Base-by-base conservation (phyloP, 805 yeast genomes). In the Kuraishia cidri region DNA sequence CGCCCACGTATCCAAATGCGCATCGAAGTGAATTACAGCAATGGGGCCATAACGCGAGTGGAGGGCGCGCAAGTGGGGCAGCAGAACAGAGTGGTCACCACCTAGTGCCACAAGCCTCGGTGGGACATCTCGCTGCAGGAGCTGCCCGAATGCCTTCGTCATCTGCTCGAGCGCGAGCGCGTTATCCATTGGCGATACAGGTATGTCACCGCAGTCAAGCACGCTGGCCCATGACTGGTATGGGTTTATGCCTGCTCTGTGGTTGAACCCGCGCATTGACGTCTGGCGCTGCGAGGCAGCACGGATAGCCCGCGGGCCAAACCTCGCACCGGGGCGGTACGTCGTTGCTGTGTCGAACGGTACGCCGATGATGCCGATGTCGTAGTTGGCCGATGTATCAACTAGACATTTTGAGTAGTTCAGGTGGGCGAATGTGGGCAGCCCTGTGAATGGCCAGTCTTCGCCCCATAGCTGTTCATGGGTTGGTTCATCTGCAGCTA, bases 321-420 rank as follows among this genome's bases (percentile, higher is more conserved):
- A 83, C 34, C 94, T 58, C 2, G 94, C 88, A 5, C 94, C 94
- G 0, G 88, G 70, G 32, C 94, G 64, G 52, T 75, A 83, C 1
- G 87, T 69, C 0, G 77, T 78, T 0, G 90, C 90, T 5, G 92
- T 83, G 47, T 83, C 94, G 44, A 83, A 84, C 1, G 94, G 94
- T 2, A 80, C 79, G 4, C 94, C 94, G 35, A 83, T 64, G 10
- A 84, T 41, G 1, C 78, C 94, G 31, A 84, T 68, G 44, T 84
- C 94, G 43, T 66, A 85, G 2, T 58, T 45, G 6, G 50, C 39
- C 4, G 65, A 61, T 27, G 69, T 52, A 26, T 72, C 54, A 6
- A 32, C 21, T 11, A 32, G 34, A 12, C 94, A 84, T 37, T 63
- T 64, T 25, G 69, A 61, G 36, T 70, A 65, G 16, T 75, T 75